A percentile compares a stretch with the other conserved stretches of the same genome.
These are phyloP conservation scores for Helminthosporium solani DNA, from an alignment of 2,329 filamentous ascomycete genomes.

Conservation along the genomic window DNA sequence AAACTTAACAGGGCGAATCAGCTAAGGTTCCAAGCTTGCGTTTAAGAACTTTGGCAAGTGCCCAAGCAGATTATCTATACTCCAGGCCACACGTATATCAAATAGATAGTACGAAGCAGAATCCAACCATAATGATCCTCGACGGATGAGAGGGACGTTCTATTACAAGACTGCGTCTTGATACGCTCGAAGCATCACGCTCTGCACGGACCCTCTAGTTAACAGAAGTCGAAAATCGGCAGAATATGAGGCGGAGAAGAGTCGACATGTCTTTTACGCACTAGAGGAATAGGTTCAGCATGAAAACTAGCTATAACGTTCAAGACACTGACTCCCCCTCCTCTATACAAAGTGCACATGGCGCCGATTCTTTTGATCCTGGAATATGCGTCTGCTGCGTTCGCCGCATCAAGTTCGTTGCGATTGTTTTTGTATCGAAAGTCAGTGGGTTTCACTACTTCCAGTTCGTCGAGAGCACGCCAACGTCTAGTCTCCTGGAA, in stretches of 20 bases:
- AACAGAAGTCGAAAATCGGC: too few relatives aligned
- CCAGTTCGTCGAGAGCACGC: constrained; percentile 32
- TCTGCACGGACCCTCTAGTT: too few relatives aligned
- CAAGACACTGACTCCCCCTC: constrained; percentile 65
- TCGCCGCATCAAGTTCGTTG: constrained; percentile 57
- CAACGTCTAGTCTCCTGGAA: constrained; percentile 36
- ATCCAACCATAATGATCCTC: too few relatives aligned
- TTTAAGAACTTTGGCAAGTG: background rate
- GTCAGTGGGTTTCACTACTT: constrained; percentile 35
- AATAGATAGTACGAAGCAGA: too few relatives aligned
- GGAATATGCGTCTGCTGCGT: constrained; percentile 57
- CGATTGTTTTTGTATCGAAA: constrained; percentile 49
- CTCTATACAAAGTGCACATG: constrained; percentile 73
- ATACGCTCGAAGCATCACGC: too few relatives aligned
- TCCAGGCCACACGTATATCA: too few relatives aligned
- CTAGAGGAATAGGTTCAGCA: constrained; percentile 69
- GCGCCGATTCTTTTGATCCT: constrained; percentile 62
- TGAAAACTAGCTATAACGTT: constrained; percentile 72
- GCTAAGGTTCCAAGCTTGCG: background rate
- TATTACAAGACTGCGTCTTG: too few relatives aligned
- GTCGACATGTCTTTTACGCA: constrained; percentile 24
- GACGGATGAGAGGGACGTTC: too few relatives aligned
- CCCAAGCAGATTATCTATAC: background rate
- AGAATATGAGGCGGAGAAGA: background rate
- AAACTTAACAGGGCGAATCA: constrained; percentile 27